Evolutionary conservation across 768 basidiomycete genomes (phyloP).

Genomic region (Calocybe indica): DNA sequence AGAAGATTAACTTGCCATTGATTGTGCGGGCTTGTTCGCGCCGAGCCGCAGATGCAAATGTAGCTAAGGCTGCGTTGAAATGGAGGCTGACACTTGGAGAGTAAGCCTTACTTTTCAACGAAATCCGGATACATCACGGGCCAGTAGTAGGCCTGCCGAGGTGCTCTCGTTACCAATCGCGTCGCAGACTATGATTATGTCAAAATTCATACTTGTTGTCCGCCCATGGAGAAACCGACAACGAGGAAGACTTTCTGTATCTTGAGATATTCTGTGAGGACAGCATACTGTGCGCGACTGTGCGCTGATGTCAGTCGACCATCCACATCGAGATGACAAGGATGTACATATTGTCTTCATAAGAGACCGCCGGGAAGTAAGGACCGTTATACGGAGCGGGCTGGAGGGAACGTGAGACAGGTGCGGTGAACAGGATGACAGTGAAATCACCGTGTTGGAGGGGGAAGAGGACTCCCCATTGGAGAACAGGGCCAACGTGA

Average conservation of each 20-base stretch:
- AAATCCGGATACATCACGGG: slow-evolving; percentile 46
- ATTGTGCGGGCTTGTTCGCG: slow-evolving; percentile 50
- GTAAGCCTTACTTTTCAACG: slow-evolving; percentile 35
- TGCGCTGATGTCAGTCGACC: not conserved
- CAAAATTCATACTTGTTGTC: slow-evolving; percentile 31
- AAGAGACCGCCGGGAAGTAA: slow-evolving; percentile 51
- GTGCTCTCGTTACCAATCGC: not conserved
- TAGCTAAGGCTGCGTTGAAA: slow-evolving; percentile 27
- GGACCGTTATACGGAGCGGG: slow-evolving; percentile 51
- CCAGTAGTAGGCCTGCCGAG: slow-evolving; percentile 47
- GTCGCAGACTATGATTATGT: not conserved
- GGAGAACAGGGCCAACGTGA: slow-evolving; percentile 52
- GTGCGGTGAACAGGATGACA: not conserved
- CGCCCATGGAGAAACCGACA: slow-evolving; percentile 58
- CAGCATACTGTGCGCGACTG: slow-evolving; percentile 50
- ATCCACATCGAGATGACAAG: not conserved
- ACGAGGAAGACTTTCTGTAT: slow-evolving; percentile 39
- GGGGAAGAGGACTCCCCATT: slow-evolving; percentile 63
- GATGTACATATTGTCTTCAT: slow-evolving; percentile 50
- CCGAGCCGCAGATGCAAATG: slow-evolving; percentile 46
- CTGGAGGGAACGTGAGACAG: slow-evolving; percentile 18
- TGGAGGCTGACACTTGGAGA: not conserved
- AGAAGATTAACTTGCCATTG: slow-evolving; percentile 31
- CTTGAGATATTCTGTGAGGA: slow-evolving; percentile 41
- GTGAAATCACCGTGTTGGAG: slow-evolving; percentile 43